Evolutionary conservation across 192 early-diverging fungal genomes (phyloP).

Genomic region (Podila minutissima): DNA sequence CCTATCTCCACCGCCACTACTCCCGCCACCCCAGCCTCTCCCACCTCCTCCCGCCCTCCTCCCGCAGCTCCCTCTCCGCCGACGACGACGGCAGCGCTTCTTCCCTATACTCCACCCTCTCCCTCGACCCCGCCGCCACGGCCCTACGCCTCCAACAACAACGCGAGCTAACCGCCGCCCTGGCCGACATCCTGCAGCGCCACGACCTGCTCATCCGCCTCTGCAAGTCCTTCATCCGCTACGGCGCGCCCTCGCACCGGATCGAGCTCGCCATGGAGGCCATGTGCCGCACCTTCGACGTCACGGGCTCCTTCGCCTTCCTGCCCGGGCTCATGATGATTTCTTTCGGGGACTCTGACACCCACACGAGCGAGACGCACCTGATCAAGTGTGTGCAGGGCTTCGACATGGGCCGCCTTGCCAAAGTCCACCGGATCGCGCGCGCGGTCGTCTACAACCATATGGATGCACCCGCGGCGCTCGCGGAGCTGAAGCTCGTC

Average conservation of each 20-base stretch:
- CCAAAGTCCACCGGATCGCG: constrained; percentile 67
- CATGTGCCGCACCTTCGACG: constrained; percentile 59
- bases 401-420: constrained; percentile 75
- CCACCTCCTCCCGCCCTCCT: background rate
- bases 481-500: constrained; percentile 61
- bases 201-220: constrained; percentile 61
- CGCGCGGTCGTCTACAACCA: constrained; percentile 63
- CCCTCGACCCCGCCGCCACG: constrained; percentile 12
- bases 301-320: constrained; percentile 72
- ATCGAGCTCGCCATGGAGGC: constrained; percentile 60
- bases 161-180: constrained; percentile 18
- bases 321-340: constrained; percentile 79
- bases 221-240: constrained; percentile 58
- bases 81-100: constrained; percentile 19
- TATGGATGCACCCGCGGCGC: constrained; percentile 62
- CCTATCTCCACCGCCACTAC: background rate
- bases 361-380: constrained; percentile 80
- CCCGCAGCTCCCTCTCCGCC: background rate
- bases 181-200: constrained; percentile 52
- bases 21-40: background rate
- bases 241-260: constrained; percentile 62
- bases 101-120: constrained; percentile 27
- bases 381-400: constrained; percentile 67
- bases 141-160: constrained; percentile 25
- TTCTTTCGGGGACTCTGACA: constrained; percentile 79